Evolutionary conservation across 305 asterid genomes (phyloP).

Genomic region (Fraxinus floribunda): DNA sequence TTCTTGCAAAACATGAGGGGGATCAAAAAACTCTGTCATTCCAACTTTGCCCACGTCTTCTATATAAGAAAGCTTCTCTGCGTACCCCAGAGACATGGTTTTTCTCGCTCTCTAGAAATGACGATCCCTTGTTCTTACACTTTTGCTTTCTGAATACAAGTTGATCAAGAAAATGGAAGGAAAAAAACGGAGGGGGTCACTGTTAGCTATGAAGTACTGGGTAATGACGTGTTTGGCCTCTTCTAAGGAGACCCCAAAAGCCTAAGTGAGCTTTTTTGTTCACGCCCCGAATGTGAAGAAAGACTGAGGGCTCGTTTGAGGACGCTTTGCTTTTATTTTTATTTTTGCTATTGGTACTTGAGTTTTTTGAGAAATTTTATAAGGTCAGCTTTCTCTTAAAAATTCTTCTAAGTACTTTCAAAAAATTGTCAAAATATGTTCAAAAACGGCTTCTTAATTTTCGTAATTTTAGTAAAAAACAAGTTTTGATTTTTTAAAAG

Average conservation of each 20-base stretch:
- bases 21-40: conserved; percentile 82
- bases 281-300: not conserved
- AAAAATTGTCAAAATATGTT: not conserved
- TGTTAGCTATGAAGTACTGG: conserved; percentile 16
- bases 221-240: not conserved
- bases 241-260: not conserved
- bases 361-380: not conserved
- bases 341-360: not conserved
- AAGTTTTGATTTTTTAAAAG: not conserved
- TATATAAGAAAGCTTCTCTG: conserved; percentile 80
- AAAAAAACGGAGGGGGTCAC: not conserved
- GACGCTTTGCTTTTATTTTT: not conserved
- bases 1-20: conserved; percentile 65
- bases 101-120: not conserved
- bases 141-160: conserved; percentile 7
- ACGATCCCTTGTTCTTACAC: not conserved
- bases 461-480: not conserved
- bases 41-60: conserved; percentile 99
- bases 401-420: not conserved
- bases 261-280: not conserved
- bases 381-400: not conserved
- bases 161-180: conserved; percentile 37
- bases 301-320: not conserved
- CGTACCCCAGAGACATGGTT: conserved; percentile 90
- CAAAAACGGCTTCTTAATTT: not conserved